Percentiles rank a stretch among this genome's conserved stretches.
These are phyloP conservation scores for Sporisorium iseilematis-ciliati DNA, from an alignment of 1,284 basidiomycete species.

Conservation along the genomic window DNA sequence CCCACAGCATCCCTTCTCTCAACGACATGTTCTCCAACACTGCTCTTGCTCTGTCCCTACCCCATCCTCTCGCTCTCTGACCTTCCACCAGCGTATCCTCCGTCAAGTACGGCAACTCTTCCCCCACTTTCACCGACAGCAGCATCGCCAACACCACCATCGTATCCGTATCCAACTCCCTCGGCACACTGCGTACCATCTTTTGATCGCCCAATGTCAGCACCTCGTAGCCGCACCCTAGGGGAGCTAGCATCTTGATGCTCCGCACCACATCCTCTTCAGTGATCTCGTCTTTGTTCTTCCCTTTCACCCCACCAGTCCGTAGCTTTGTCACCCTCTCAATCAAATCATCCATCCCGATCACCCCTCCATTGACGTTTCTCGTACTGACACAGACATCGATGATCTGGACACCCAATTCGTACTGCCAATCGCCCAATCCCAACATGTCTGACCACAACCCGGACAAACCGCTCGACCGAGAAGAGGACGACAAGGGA, in stretches of 20 bases:
- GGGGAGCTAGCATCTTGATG: constrained; percentile 86
- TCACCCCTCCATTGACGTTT: constrained; percentile 88
- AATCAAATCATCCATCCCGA: constrained; percentile 87
- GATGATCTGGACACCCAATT: constrained; percentile 95
- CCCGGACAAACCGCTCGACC: constrained; percentile 78
- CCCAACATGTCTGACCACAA: constrained; percentile 87
- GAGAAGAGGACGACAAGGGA: constrained; percentile 75
- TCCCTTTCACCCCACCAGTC: constrained; percentile 69
- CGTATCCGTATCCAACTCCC: constrained; percentile 70
- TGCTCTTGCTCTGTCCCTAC: constrained; percentile 78
- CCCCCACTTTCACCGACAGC: constrained; percentile 62
- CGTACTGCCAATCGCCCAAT: constrained; percentile 91
- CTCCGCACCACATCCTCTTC: constrained; percentile 87
- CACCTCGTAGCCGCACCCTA: constrained; percentile 89
- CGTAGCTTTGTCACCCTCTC: constrained; percentile 82
- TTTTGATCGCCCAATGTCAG: constrained; percentile 76
- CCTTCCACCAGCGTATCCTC: constrained; percentile 77
- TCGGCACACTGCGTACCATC: constrained; percentile 70
- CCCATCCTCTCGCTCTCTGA: constrained; percentile 78
- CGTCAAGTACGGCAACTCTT: constrained; percentile 68
- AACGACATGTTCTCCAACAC: constrained; percentile 90
- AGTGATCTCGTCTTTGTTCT: constrained; percentile 72
- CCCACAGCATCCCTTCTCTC: constrained; percentile 91
- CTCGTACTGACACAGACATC: constrained; percentile 93
- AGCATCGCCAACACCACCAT: constrained; percentile 68